Percentiles rank a stretch among this genome's conserved stretches.
These are phyloP conservation scores for Albifimbria verrucaria DNA, from an alignment of 2,329 filamentous ascomycete genomes.

Conservation along the genomic window DNA sequence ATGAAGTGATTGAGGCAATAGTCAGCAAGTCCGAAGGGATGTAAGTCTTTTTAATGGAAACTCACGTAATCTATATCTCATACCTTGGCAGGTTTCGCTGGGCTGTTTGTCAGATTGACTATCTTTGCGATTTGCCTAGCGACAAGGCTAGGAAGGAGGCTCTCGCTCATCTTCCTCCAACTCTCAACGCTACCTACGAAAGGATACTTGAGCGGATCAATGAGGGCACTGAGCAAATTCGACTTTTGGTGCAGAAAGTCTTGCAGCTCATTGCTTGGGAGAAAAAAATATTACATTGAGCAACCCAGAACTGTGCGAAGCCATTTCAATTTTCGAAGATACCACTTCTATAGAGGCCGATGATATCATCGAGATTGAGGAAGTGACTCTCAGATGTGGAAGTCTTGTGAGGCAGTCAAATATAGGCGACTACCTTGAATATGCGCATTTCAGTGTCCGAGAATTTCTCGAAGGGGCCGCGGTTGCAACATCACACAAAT, in stretches of 20 bases:
- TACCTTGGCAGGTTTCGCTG: slow-evolving; percentile 12
- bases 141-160: slow-evolving; percentile 11
- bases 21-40: slow-evolving; percentile 10
- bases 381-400: slow-evolving; percentile 6
- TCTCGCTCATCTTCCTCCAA: slow-evolving; percentile 5
- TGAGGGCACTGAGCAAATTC: background rate
- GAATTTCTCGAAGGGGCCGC: slow-evolving; percentile 8
- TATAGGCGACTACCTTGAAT: slow-evolving; percentile 6
- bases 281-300: background rate
- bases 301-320: slow-evolving; percentile 2
- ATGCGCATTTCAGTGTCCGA: slow-evolving; percentile 13
- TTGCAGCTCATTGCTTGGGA: slow-evolving; percentile 4
- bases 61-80: fast-evolving
- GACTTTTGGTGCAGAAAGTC: slow-evolving; percentile 5
- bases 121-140: slow-evolving; percentile 8
- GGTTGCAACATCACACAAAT: fast-evolving
- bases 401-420: slow-evolving; percentile 7
- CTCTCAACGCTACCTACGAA: slow-evolving; percentile 6
- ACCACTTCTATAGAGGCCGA: background rate
- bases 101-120: slow-evolving; percentile 16
- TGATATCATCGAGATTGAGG: slow-evolving; percentile 5
- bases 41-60: background rate
- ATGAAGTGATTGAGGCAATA: slow-evolving; percentile 7
- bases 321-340: slow-evolving; percentile 1
- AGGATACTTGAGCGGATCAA: slow-evolving; percentile 7